Base-by-base conservation (phyloP, 768 basidiomycete species). In the Russula earlei region DNA sequence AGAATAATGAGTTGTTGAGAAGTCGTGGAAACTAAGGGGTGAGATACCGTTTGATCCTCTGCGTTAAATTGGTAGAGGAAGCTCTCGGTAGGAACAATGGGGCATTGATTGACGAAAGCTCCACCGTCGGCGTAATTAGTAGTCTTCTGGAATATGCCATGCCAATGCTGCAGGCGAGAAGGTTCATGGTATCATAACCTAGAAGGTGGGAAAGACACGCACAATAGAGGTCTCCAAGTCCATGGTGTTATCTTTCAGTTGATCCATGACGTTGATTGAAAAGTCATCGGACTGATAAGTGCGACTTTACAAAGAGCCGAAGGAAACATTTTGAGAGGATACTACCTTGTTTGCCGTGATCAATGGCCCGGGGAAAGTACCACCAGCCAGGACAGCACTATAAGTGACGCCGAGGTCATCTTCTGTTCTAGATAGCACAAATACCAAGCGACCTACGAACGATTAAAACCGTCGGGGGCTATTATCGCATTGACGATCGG, bases 191-290 rank as follows among this genome's bases (percentile, higher is more conserved):
- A 4, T 4, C 4, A 2, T 9, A n/a, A n/a, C 36, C n/a, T 14
- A 36, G 6, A 2, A 61, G 5, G 38, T 27, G 20, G 20, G 33
- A 11, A 17, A 33, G 29, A 36, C 20, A 1, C 17, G 40, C 14
- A 80, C 79, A 24, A 82, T 74, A 40, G 74, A 76, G 5, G 81
- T 82, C 4, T 66, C 68, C 41, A 69, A 71, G 37, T 74, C 58
- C 79, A 82, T 77, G 0, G 74, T 67, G 0, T 59, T 61, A 24
- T 81, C 74, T 1, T 59, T 68, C 36, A 81, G 66, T 12, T 56
- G 14, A 54, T 82, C 73, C 8, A 69, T 55, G 25, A 81, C 76
- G 29, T 77, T 74, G 31, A 82, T 62, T 15, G 50, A 49, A 53
- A 77, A 72, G 22, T 52, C 49, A 42, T 72, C 67, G 2, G 74